Evolutionary conservation across 2,329 filamentous ascomycete species (phyloP).

Genomic region (Hypoxylon sp.): DNA sequence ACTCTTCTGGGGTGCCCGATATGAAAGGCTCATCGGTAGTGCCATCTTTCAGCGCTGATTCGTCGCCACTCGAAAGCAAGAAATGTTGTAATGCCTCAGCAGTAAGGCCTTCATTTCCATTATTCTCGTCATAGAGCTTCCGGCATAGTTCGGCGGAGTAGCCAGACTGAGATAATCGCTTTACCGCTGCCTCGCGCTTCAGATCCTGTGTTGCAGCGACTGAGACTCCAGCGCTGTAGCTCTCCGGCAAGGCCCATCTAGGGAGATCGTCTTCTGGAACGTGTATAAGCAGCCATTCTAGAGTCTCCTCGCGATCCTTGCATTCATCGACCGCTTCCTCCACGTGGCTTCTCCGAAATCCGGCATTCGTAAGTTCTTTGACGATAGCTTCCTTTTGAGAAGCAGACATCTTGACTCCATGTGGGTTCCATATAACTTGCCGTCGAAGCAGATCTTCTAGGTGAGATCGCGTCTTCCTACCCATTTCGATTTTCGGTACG

Average conservation of each 20-base stretch:
- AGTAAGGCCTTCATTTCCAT: slow-evolving; percentile 80
- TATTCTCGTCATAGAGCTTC: slow-evolving; percentile 78
- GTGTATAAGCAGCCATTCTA: slow-evolving; percentile 97
- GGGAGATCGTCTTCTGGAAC: slow-evolving; percentile 98
- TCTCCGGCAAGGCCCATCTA: slow-evolving; percentile 90
- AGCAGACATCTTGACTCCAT: slow-evolving; percentile 76
- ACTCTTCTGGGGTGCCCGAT: slow-evolving; percentile 69
- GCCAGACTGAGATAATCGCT: slow-evolving; percentile 84
- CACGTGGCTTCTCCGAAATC: slow-evolving; percentile 90
- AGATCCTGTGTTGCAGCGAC: slow-evolving; percentile 83
- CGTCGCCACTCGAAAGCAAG: slow-evolving; percentile 67
- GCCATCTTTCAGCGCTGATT: slow-evolving; percentile 49
- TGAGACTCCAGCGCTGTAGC: slow-evolving; percentile 90
- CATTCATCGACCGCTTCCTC: slow-evolving; percentile 90
- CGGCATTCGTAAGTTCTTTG: slow-evolving; percentile 82
- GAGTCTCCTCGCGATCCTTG: slow-evolving; percentile 90
- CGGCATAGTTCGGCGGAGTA: slow-evolving; percentile 89
- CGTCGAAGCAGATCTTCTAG: slow-evolving; percentile 85
- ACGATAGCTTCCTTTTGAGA: slow-evolving; percentile 72
- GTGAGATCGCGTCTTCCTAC: slow-evolving; percentile 81
- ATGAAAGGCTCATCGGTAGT: slow-evolving; percentile 62
- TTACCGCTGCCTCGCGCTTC: slow-evolving; percentile 84
- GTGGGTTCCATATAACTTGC: slow-evolving; percentile 89
- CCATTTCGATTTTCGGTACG: slow-evolving; percentile 94
- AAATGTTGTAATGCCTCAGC: slow-evolving; percentile 84